Base-by-base conservation (phyloP, 202 grass and related monocot species). In the Hordeum pubiflorum region DNA sequence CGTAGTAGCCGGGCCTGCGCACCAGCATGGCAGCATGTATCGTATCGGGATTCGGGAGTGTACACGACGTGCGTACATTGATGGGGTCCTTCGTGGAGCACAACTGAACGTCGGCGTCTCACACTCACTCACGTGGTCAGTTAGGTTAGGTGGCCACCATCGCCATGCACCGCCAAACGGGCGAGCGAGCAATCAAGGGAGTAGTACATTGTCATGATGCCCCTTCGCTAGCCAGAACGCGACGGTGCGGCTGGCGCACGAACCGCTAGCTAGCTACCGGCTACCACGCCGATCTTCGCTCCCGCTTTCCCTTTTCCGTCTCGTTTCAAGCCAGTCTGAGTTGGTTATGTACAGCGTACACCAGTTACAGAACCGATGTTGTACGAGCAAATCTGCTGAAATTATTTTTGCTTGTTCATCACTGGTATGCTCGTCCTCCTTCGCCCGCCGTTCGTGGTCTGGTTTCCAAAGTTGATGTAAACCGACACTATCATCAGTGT, bases 41-140 rank as follows among this genome's bases (percentile, higher is more conserved):
- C 40, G 40, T 43, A 43, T 43, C 40, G 27, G 7, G 14, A 13
- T 17, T 57, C 24, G 1, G 7, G 14, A 13, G 22, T 57, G 27
- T 12, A 59, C 1, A 56, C n/a, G 63, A 11, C 24, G 39, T 7
- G 54, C 12, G 4, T 44, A 61, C 21, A 63, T 81, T 81, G 18
- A 81, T 64, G 20, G 52, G 26, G 10, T 55, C 48, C 62, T 76
- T 55, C 39, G 62, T 76, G 15, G 85, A 70, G 3, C 22, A 39
- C 61, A 15, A 13, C 44, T 48, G 44, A 55, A 17, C 46, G 46
- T 59, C 74, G 54, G 0, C 10, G n/a, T 44, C 74, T 22, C 21
- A 5, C 40, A 36, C 13, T 64, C 78, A 64, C 44, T 48, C 79
- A n/a, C 18, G 75, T 81, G 74, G 85, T 24, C 61, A 58, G 58